Conservation (phyloP, 2,329 filamentous ascomycete species). For the Pseudopithomyces chartarum region DNA sequence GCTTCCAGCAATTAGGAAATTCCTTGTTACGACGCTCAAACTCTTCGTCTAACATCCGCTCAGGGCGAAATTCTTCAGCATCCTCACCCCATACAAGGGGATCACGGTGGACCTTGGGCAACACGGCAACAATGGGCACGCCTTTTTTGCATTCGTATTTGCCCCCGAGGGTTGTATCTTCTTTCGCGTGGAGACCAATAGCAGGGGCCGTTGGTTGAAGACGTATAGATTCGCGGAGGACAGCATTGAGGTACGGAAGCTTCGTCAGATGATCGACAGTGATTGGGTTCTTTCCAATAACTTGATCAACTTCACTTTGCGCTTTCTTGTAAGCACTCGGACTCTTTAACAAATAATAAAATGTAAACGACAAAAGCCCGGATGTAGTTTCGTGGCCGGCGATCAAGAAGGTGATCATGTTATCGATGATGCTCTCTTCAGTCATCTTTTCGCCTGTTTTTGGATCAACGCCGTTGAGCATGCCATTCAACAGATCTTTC, state of each 20-base stretch:
- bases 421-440: slow-evolving; percentile 67
- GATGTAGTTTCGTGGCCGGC: slow-evolving; percentile 50
- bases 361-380: slow-evolving; percentile 47
- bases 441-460: slow-evolving; percentile 63
- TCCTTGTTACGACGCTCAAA: slow-evolving; percentile 47
- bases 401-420: slow-evolving; percentile 71
- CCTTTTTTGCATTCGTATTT: slow-evolving; percentile 46
- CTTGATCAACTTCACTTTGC: slow-evolving; percentile 59
- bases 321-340: slow-evolving; percentile 55
- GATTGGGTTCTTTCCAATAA: slow-evolving; percentile 55
- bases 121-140: slow-evolving; percentile 36
- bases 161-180: slow-evolving; percentile 40
- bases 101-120: slow-evolving; percentile 48
- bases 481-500: slow-evolving; percentile 65
- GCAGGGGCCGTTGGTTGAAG: slow-evolving; percentile 60
- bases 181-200: slow-evolving; percentile 46
- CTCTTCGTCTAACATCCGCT: slow-evolving; percentile 54
- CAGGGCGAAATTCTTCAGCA: slow-evolving; percentile 51
- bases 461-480: slow-evolving; percentile 65
- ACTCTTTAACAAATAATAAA: slow-evolving; percentile 60
- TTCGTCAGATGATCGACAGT: slow-evolving; percentile 55
- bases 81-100: slow-evolving; percentile 52
- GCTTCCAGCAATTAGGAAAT: slow-evolving; percentile 54
- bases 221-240: slow-evolving; percentile 61
- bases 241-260: slow-evolving; percentile 59